Base-by-base conservation (phyloP, 1,284 basidiomycete species). In the Ustilago sp. region DNA sequence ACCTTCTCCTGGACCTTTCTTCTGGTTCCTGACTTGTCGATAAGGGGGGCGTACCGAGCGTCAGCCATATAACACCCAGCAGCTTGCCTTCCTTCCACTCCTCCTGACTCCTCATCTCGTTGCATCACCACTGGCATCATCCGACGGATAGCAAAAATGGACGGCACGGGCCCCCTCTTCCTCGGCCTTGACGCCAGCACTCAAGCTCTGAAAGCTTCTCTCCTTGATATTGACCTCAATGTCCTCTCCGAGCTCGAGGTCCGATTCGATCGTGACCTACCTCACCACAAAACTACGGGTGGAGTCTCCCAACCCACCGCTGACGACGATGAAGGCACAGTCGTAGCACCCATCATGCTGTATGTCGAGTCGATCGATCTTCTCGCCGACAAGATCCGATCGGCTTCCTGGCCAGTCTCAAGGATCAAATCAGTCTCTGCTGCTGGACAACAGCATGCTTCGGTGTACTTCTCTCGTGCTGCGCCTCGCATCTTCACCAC, bases 391-490 rank as follows among this genome's bases (percentile, higher is more conserved):
- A 88, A 90, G 65, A 90, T 95, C 87, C 90, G 90, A 78, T 84
- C 86, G 31, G 89, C 89, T 5, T 89, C 88, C 11, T 90, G 93
- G 58, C 88, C 91, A 59, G 88, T 93, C 61, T 81, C 86, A 38
- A 87, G 88, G 28, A 91, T 93, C 75, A 87, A 87, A 2, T 91
- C 89, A 11, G 88, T 94, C 66, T 92, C 91, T 41, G 92, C 92
- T 6, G 92, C 92, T 34, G 92, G 91, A 6, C 93, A 94, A 92
- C 94, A 96, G 92, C 94, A 96, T 84, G 93, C 94, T 11, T 93
- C 93, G 1, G 93, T 95, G 9, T 95, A 93, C 85, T 95, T 93
- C 92, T 92, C 92, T 0, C 80, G 87, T 11, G 86, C 88, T 3
- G 92, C 92, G 0, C 88, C 89, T 52, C 61, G 72, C 0, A 83